Evolutionary conservation across 495 filamentous ascomycete genomes (phyloP).

Genomic region (Entonaema liquescens): DNA sequence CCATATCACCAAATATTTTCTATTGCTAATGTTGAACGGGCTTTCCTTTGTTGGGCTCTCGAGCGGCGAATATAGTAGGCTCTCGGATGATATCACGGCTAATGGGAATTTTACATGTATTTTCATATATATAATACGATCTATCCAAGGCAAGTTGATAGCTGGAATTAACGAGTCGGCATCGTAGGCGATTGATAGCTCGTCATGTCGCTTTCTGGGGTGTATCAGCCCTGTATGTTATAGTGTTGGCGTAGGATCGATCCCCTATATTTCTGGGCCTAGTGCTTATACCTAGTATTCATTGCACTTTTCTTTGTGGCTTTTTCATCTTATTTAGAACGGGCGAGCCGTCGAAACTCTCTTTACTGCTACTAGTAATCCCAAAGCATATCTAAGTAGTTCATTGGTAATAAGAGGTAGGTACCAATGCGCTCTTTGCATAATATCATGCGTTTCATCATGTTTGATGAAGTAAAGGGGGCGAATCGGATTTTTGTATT

Average conservation of each 20-base stretch:
- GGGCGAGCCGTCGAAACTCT: too few species aligned
- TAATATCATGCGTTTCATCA: too few species aligned
- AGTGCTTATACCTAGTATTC: background rate
- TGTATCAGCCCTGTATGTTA: background rate
- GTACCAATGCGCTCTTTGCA: too few species aligned
- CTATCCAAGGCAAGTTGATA: background rate
- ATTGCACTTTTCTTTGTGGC: too few species aligned
- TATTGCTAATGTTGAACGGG: slow-evolving; percentile 11
- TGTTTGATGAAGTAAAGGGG: too few species aligned
- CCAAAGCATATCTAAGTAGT: too few species aligned
- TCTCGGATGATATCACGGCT: slow-evolving; percentile 24
- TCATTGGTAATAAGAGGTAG: too few species aligned
- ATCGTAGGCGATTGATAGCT: background rate
- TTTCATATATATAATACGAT: slow-evolving; percentile 13
- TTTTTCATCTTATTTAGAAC: too few species aligned
- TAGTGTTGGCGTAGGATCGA: background rate
- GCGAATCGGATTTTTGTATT: too few species aligned
- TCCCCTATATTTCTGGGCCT: background rate
- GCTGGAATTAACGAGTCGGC: background rate
- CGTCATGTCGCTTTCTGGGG: background rate
- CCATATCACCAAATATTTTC: background rate
- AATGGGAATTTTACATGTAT: slow-evolving; percentile 14
- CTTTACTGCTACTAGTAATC: too few species aligned
- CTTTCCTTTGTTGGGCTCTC: slow-evolving; percentile 23
- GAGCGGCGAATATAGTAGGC: background rate